Conservation (phyloP, 805 yeast genomes). For the Lachancea meyersii region DNA sequence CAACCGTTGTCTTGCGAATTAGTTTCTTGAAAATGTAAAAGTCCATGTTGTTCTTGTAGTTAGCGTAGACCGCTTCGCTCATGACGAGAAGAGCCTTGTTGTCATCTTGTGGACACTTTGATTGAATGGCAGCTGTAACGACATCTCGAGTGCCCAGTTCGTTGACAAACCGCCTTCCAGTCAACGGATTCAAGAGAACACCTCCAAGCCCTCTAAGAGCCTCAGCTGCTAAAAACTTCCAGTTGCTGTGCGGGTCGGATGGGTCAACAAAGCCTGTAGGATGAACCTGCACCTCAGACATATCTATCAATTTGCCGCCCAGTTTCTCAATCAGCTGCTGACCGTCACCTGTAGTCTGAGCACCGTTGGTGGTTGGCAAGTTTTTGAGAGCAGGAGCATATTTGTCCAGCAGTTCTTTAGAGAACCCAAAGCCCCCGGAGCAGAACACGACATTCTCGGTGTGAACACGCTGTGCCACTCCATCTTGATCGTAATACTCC, state of each 20-base stretch:
- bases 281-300: conserved; percentile 56
- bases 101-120: conserved; percentile 26
- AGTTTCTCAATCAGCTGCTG: conserved; percentile 42
- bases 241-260: conserved; percentile 35
- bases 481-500: conserved; percentile 33
- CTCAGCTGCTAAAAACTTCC: conserved; percentile 57
- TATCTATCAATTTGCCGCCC: conserved; percentile 47
- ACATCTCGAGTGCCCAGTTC: conserved; percentile 49
- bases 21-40: conserved; percentile 42
- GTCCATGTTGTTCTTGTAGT: conserved; percentile 44
- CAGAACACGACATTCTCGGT: conserved; percentile 42
- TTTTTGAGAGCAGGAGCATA: conserved; percentile 42
- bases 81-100: conserved; percentile 34
- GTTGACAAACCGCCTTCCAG: conserved; percentile 47
- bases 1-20: conserved; percentile 27
- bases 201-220: conserved; percentile 57
- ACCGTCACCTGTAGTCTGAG: conserved; percentile 55
- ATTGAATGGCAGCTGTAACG: conserved; percentile 42
- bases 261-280: conserved; percentile 56
- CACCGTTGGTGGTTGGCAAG: conserved; percentile 52
- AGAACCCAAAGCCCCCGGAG: conserved; percentile 52
- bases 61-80: conserved; percentile 40
- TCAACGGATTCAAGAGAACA: conserved; percentile 39
- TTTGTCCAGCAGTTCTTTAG: conserved; percentile 35
- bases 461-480: conserved; percentile 20